Conservation (phyloP, 306 rosid species). For the Quercus robur region DNA sequence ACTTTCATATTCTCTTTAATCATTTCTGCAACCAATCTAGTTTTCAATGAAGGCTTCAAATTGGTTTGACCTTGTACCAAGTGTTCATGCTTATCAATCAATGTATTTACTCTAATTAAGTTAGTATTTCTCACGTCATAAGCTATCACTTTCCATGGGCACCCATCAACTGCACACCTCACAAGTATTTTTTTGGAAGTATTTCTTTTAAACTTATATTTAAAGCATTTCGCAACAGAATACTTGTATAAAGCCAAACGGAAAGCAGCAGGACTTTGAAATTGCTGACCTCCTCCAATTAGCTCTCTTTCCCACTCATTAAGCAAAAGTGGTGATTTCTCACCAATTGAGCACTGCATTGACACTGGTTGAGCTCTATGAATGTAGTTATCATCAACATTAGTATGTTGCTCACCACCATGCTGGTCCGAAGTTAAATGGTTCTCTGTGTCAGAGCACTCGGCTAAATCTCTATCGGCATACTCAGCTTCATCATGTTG, state of each 20-base stretch:
- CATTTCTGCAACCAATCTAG: background rate
- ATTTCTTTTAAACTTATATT: conserved; percentile 6
- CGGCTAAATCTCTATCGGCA: background rate
- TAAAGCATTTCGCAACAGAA: background rate
- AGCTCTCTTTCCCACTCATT: background rate
- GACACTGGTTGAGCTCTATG: background rate
- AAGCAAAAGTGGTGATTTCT: background rate
- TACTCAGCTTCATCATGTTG: background rate
- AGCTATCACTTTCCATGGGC: conserved; percentile 7
- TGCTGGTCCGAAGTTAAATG: too few relatives aligned
- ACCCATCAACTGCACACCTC: background rate
- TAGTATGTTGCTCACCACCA: too few relatives aligned
- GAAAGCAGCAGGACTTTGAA: background rate
- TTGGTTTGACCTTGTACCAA: background rate
- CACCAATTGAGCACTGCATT: background rate
- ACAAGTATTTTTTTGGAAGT: background rate
- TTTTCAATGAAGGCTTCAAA: background rate
- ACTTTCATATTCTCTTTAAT: background rate
- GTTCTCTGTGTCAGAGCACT: background rate
- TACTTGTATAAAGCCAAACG: conserved; percentile 5
- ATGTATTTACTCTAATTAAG: background rate
- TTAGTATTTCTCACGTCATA: background rate
- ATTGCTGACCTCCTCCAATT: background rate
- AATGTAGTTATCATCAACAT: too few relatives aligned
- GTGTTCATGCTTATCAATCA: background rate